Evolutionary conservation across 768 basidiomycete genomes (phyloP), one percentile per base, ranked within the genome.

Genomic region (Auricularia sp.): DNA sequence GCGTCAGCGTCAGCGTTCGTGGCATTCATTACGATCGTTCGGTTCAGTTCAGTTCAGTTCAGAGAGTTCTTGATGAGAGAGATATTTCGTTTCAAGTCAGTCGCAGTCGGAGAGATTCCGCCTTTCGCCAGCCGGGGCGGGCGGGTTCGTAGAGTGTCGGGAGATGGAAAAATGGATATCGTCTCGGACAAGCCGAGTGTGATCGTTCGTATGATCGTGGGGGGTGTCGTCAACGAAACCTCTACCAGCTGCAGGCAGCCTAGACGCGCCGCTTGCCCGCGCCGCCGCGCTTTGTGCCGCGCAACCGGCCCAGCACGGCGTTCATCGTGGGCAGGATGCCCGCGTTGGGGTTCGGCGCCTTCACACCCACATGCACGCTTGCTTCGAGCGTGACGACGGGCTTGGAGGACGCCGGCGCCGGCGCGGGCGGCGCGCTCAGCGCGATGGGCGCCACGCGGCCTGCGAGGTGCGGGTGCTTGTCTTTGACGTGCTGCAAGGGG

Each of bases 261-360:
- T 24, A 59, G 56, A 59, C 34, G 24, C 56, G 56, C 56, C 56
- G 56, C 56, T 59, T 59, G 56, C 56, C 56, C 14, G 29, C 24
- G 56, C 56, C 56, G 34, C 56, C 56, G 56, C 56, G 56, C 56
- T 59, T 59, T 1, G 56, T 59, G 56, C 56, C 56, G 34, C 56
- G 56, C 29, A 59, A 18, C 1, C 56, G 56, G 10, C 56, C 56
- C 24, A 59, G 29, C 24, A 59, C 56, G 14, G 56, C 56, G 56
- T 24, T 24, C 56, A 59, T 59, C 56, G 56, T 59, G 29, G 56
- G 56, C 56, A 59, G 56, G 34, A 59, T 59, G 56, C 56, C 56
- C 56, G 56, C 56, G 56, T 59, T 59, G 7, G 56, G 56, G 29
- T 59, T 24, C 56, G 34, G 24, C 56, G 34, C 29, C n/a, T 29